Percentiles rank a stretch among this genome's conserved stretches.
Evolutionary conservation across 2,329 filamentous ascomycete species (phyloP).

Genomic region (Diplodia mutila): DNA sequence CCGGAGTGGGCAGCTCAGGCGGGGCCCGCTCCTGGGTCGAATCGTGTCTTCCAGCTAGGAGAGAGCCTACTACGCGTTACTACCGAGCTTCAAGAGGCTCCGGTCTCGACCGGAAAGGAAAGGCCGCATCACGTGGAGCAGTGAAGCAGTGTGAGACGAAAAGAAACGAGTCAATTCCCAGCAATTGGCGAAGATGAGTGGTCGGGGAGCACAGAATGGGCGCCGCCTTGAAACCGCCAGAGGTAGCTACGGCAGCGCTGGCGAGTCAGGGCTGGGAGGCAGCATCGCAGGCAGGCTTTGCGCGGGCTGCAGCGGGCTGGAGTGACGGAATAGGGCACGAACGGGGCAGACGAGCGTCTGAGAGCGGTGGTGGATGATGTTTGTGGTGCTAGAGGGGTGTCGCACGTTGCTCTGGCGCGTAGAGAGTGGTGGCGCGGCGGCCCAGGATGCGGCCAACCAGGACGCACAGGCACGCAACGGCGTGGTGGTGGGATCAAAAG

Average conservation of each 20-base stretch:
- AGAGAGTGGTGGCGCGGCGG: background rate
- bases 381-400: background rate
- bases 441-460: background rate
- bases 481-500: slow-evolving; percentile 3
- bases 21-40: slow-evolving; percentile 48
- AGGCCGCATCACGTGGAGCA: slow-evolving; percentile 2
- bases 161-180: slow-evolving; percentile 1
- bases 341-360: slow-evolving; percentile 6
- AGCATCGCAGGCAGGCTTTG: background rate
- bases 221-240: slow-evolving; percentile 18
- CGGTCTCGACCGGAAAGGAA: background rate
- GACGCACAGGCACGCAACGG: slow-evolving; percentile 9
- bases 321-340: slow-evolving; percentile 11
- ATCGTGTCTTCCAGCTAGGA: slow-evolving; percentile 46
- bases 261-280: slow-evolving; percentile 5
- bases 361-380: background rate
- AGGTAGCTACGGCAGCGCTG: background rate
- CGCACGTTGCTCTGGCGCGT: background rate
- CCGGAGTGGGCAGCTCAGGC: slow-evolving; percentile 53
- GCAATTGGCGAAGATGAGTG: background rate
- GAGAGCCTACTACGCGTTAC: slow-evolving; percentile 34
- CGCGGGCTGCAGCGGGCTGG: background rate
- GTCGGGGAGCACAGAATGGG: background rate
- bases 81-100: background rate
- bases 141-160: slow-evolving; percentile 18